Evolutionary conservation across 176 grass and related monocot species (phyloP).

Genomic region (Neostapfia colusana): DNA sequence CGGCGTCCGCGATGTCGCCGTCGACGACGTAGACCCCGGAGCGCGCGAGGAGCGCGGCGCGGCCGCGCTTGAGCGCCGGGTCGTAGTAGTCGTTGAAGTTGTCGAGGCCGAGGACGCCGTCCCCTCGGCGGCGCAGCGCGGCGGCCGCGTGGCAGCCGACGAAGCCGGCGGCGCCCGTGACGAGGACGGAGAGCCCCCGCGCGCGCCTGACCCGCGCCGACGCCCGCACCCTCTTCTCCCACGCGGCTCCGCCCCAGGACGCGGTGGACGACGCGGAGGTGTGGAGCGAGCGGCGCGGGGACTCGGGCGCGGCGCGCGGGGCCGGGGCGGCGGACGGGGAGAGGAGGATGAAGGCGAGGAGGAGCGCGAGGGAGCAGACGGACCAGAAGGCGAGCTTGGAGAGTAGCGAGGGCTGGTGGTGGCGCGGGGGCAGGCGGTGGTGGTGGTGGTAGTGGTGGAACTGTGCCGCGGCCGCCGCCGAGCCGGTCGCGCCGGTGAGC

Average conservation of each 20-base stretch:
- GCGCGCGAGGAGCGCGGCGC: conserved; percentile 60
- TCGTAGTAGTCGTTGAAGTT: conserved; percentile 90
- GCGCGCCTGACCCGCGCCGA: conserved; percentile 57
- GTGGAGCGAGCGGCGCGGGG: conserved; percentile 67
- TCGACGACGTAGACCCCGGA: conserved; percentile 78
- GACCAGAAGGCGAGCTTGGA: conserved; percentile 83
- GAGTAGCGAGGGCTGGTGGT: conserved; percentile 54
- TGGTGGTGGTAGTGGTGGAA: conserved; percentile 83
- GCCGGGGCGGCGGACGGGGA: conserved; percentile 43
- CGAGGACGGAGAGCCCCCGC: conserved; percentile 61
- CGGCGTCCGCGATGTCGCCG: conserved; percentile 71
- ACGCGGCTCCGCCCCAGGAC: conserved; percentile 66
- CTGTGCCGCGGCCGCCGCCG: conserved; percentile 51
- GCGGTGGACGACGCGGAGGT: conserved; percentile 24
- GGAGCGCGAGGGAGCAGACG: conserved; percentile 71
- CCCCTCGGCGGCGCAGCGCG: conserved; percentile 66
- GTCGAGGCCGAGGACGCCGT: conserved; percentile 81
- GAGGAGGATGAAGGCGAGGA: conserved; percentile 79
- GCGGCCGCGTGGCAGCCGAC: conserved; percentile 74
- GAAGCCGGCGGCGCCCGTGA: conserved; percentile 76
- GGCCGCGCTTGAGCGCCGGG: conserved; percentile 69
- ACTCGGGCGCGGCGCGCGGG: conserved; percentile 33
- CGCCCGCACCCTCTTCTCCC: conserved; percentile 82
- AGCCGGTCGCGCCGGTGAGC: conserved; percentile 47
- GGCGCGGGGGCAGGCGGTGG: conserved; percentile 62